phyloP scores from a whole-genome alignment of 2,329 filamentous ascomycete genomes.

The Aspergillus persii region DNA sequence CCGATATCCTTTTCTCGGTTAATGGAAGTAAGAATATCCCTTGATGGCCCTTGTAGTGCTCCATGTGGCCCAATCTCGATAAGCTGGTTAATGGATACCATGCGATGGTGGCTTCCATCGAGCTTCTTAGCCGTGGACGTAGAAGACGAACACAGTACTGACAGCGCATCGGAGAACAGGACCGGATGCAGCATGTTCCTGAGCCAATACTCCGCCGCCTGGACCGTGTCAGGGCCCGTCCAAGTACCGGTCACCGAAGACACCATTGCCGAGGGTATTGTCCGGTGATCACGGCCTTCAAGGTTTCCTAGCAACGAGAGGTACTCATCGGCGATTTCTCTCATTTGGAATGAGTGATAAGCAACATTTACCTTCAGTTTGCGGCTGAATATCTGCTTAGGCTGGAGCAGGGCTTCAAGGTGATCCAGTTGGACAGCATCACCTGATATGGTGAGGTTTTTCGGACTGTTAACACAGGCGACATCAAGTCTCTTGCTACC shows the following conservation, averaged over 20 bases:
- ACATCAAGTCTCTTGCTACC: slow-evolving; percentile 8
- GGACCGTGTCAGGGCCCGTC: background rate
- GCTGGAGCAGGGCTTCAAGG: background rate
- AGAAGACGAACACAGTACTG: too few relatives aligned
- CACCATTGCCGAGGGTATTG: background rate
- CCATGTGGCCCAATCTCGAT: slow-evolving; percentile 34
- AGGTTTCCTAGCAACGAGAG: background rate
- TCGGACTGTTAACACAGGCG: slow-evolving; percentile 18
- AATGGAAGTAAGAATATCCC: slow-evolving; percentile 16
- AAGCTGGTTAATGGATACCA: slow-evolving; percentile 12
- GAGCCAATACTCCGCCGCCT: background rate
- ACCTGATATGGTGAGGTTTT: slow-evolving; percentile 16
- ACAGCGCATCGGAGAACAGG: background rate
- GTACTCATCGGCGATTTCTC: background rate
- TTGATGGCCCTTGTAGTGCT: slow-evolving; percentile 29
- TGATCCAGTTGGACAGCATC: slow-evolving; percentile 2
- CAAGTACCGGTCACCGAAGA: background rate
- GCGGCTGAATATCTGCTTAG: background rate
- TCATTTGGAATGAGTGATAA: slow-evolving; percentile 14
- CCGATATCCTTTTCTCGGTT: too few relatives aligned
- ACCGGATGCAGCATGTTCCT: background rate
- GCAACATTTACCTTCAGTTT: slow-evolving; percentile 11
- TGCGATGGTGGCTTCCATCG: background rate
- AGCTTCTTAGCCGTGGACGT: too few relatives aligned
- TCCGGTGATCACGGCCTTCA: background rate